Conservation (phyloP, 192 early-diverging fungal genomes). For the Linnemannia zychae region DNA sequence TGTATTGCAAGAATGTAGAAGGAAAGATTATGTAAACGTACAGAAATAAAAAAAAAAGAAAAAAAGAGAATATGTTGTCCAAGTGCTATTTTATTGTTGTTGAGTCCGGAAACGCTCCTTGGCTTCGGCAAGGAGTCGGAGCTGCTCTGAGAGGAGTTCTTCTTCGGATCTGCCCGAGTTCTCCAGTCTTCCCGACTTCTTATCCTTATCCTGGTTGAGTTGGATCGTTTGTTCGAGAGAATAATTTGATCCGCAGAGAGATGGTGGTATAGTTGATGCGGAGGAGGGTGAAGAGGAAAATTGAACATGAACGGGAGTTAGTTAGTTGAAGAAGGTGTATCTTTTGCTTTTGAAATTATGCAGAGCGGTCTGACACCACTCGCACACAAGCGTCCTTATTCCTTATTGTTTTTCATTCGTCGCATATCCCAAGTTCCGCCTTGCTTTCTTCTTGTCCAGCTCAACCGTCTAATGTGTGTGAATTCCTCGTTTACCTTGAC, state of each 20-base stretch:
- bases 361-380: too few species aligned
- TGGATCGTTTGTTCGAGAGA: neutral
- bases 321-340: too few species aligned
- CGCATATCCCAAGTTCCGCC: too few species aligned
- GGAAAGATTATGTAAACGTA: too few species aligned
- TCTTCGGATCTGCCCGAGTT: slow-evolving; percentile 87
- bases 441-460: too few species aligned
- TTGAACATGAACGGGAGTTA: neutral
- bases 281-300: neutral
- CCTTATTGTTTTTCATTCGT: too few species aligned
- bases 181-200: slow-evolving; percentile 81
- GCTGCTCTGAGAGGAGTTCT: slow-evolving; percentile 86
- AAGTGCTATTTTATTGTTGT: slow-evolving; percentile 24
- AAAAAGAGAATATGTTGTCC: neutral
- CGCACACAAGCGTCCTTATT: too few species aligned
- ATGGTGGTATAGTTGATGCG: neutral
- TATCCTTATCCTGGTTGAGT: slow-evolving; percentile 81
- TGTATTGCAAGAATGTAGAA: neutral
- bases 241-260: neutral
- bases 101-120: slow-evolving; percentile 77
- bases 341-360: too few species aligned
- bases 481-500: slow-evolving; percentile 41
- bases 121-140: slow-evolving; percentile 91
- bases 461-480: neutral
- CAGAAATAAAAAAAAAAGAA: too few species aligned